Percentiles rank a stretch among this genome's conserved stretches.
Conservation (phyloP, 805 yeast genomes). For the Metschnikowia koreensis region DNA sequence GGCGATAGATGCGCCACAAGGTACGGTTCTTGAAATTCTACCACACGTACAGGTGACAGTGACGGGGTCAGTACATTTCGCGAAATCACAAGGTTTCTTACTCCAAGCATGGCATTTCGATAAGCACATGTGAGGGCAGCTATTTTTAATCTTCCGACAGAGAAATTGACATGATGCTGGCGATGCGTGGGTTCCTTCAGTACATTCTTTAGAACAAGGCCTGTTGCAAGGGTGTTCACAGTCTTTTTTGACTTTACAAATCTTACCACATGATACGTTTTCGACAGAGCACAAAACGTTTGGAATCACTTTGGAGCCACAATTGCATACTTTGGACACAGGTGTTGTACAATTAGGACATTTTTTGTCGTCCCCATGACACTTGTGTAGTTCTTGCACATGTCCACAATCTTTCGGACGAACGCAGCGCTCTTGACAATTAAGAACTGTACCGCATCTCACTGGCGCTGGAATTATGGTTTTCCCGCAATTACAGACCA, state of each 20-base stretch:
- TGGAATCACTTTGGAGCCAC: constrained; percentile 55
- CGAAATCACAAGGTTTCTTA: constrained; percentile 45
- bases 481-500: constrained; percentile 76
- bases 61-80: constrained; percentile 52
- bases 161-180: constrained; percentile 49
- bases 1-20: constrained; percentile 56
- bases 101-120: constrained; percentile 61
- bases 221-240: constrained; percentile 51
- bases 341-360: constrained; percentile 77
- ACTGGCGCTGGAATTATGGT: constrained; percentile 81
- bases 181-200: constrained; percentile 53
- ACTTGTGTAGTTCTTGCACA: constrained; percentile 61
- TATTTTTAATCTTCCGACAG: constrained; percentile 52
- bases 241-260: constrained; percentile 30
- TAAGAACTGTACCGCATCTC: constrained; percentile 70
- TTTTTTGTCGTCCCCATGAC: constrained; percentile 61
- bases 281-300: constrained; percentile 70
- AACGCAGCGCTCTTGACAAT: constrained; percentile 64
- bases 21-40: constrained; percentile 41
- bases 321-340: constrained; percentile 57
- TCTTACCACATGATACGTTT: constrained; percentile 59
- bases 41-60: constrained; percentile 65
- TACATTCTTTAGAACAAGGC: constrained; percentile 63
- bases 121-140: constrained; percentile 70
- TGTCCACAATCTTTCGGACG: constrained; percentile 69